Evolutionary conservation across 2,329 filamentous ascomycete genomes (phyloP), one percentile per base, ranked within the genome.

Genomic region (Cercospora berteroae): DNA sequence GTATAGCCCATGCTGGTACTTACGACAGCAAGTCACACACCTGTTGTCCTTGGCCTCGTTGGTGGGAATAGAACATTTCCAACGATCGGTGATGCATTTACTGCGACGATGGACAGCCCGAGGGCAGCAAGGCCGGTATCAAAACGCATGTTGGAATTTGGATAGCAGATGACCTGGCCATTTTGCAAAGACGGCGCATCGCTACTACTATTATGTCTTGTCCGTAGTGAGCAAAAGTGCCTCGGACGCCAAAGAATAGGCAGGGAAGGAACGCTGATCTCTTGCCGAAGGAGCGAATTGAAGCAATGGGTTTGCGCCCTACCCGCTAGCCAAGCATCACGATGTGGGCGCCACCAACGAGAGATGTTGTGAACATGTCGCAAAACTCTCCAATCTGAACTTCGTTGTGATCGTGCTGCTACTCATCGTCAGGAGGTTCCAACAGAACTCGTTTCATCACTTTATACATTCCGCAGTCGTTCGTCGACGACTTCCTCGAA

Each of bases 91-190:
- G 20, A 25, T 29, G 59, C 59, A 16, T 39, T 50, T 9, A 44
- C 59, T 48, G 59, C 39, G 18, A 20, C 25, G 6, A 61, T 48
- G 20, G 48, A 52, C 20, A 61, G 25, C 33, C 36, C 59, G 2
- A 61, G 29, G 39, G 59, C 39, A 25, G 36, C 59, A 5, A 48
- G 25, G 18, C 20, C 23, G 9, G 59, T 23, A 10, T 23, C 39
- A 25, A 61, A 29, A 61, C 25, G 59, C 59, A 61, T 61, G n/a
- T 61, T 33, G 58, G 16, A 39, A n/a, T 39, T n/a, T 7, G 16
- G 23, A 39, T 16, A 27, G 12, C 16, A 23, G 12, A 6, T 9
- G 27, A 27, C 20, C 23, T 50, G 13, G 25, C 16, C 20, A 44
- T 50, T 29, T 23, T 29, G 25, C 36, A 44, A 33, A 16, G n/a